phyloP scores from a whole-genome alignment of 208 protist genomes.

The Leptomonas seymouri region DNA sequence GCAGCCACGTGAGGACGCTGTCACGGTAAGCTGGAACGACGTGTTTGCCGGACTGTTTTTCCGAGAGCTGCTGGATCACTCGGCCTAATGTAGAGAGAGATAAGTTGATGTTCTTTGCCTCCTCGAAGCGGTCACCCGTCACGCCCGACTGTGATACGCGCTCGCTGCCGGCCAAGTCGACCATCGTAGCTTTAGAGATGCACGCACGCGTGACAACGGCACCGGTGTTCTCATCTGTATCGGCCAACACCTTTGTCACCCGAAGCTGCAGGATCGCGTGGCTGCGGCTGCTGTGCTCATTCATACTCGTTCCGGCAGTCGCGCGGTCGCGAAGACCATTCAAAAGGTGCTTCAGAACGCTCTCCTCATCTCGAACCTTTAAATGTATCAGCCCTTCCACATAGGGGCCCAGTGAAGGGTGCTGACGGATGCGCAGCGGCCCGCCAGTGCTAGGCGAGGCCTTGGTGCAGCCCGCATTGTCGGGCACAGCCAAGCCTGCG shows the following conservation, averaged over 20 bases:
- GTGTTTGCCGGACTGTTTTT: slow-evolving; percentile 67
- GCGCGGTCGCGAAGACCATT: slow-evolving; percentile 66
- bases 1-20: slow-evolving; percentile 88
- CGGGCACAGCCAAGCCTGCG: background rate
- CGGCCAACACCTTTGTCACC: slow-evolving; percentile 66
- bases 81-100: slow-evolving; percentile 93
- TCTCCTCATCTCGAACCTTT: slow-evolving; percentile 56
- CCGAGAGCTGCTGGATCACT: slow-evolving; percentile 88
- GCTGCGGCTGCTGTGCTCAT: slow-evolving; percentile 94
- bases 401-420: slow-evolving; percentile 77
- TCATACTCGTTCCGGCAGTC: slow-evolving; percentile 95
- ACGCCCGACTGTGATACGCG: slow-evolving; percentile 91
- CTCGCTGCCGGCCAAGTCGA: slow-evolving; percentile 98
- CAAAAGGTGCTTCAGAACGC: slow-evolving; percentile 58
- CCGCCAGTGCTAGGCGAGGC: slow-evolving; percentile 1
- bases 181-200: slow-evolving; percentile 90
- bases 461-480: background rate
- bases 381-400: slow-evolving; percentile 74
- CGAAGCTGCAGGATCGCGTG: slow-evolving; percentile 96
- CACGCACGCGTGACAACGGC: slow-evolving; percentile 69
- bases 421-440: slow-evolving; percentile 70
- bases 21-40: slow-evolving; percentile 87
- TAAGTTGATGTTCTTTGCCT: slow-evolving; percentile 97
- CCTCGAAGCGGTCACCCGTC: slow-evolving; percentile 91
- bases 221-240: slow-evolving; percentile 33